These are phyloP conservation scores for Monosporascus sp. DNA, from an alignment of 2,329 filamentous ascomycete genomes.

Conservation along the genomic window DNA sequence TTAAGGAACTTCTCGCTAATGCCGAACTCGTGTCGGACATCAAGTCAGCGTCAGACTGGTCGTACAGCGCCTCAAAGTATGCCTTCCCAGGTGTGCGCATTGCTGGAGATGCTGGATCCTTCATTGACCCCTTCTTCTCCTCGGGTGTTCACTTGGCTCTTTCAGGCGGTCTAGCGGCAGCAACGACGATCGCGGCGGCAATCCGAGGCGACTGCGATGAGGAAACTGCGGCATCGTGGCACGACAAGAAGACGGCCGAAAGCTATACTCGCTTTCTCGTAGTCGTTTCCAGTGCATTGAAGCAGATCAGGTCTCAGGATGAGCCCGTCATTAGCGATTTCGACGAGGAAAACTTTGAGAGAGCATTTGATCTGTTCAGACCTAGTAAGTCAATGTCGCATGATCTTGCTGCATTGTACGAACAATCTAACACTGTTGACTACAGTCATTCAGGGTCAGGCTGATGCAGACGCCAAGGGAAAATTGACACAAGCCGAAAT, in stretches of 20 bases:
- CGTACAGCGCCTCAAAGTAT: conserved; percentile 39
- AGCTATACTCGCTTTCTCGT: conserved; percentile 43
- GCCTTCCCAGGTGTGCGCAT: conserved; percentile 33
- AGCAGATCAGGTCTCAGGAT: conserved; percentile 35
- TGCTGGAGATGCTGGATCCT: conserved; percentile 41
- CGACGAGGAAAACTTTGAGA: conserved; percentile 36
- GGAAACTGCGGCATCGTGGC: conserved; percentile 31
- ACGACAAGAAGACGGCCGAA: conserved; percentile 37
- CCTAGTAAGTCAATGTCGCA: conserved; percentile 27
- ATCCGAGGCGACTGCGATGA: conserved; percentile 34
- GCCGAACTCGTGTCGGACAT: conserved; percentile 30
- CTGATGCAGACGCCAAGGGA: conserved; percentile 3
- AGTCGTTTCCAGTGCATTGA: conserved; percentile 25
- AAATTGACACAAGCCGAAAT: conserved; percentile 8
- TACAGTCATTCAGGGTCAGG: conserved; percentile 33
- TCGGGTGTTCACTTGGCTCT: conserved; percentile 43
- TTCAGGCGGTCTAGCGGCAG: conserved; percentile 36
- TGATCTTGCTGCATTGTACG: too few species aligned
- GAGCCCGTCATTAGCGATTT: conserved; percentile 34
- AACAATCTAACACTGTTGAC: not conserved
- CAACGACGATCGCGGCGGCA: conserved; percentile 35
- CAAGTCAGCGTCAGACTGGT: conserved; percentile 40
- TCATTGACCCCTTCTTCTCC: conserved; percentile 45
- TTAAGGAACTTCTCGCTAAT: conserved; percentile 24
- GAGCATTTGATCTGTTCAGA: conserved; percentile 35